Percentiles rank a stretch among this genome's conserved stretches.
These are phyloP conservation scores for Centella asiatica DNA, from an alignment of 129 eudicot species.

Conservation along the genomic window DNA sequence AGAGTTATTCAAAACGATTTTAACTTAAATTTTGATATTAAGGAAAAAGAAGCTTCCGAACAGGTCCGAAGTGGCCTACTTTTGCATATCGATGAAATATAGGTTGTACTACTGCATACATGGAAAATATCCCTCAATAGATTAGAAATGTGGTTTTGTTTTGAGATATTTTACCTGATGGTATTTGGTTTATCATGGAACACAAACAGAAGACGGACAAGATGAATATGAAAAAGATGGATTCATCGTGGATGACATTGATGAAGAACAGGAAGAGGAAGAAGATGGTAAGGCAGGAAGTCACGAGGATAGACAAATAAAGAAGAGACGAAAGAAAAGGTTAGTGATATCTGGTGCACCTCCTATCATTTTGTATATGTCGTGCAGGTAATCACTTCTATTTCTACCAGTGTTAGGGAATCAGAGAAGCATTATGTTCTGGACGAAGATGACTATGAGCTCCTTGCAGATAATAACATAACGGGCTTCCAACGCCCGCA, in stretches of 20 bases:
- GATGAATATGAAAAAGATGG: conserved; percentile 92
- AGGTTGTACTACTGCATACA: too few species aligned
- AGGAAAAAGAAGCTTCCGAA: too few species aligned
- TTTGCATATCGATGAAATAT: too few species aligned
- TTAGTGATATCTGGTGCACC: conserved; percentile 8
- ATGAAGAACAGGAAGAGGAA: conserved; percentile 64
- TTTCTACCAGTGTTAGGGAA: conserved; percentile 32
- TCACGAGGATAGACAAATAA: conserved; percentile 64
- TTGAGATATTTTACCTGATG: neutral
- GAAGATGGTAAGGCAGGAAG: conserved; percentile 46
- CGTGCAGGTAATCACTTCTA: conserved; percentile 8
- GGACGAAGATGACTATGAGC: conserved; percentile 93
- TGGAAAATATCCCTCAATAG: neutral
- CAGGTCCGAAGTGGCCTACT: too few species aligned
- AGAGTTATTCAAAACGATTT: too few species aligned
- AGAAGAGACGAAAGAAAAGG: conserved; percentile 83
- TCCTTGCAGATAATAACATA: conserved; percentile 74
- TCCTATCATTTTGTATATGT: neutral
- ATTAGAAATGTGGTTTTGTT: neutral
- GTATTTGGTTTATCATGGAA: neutral
- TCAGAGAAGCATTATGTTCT: conserved; percentile 69
- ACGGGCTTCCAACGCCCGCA: conserved; percentile 64
- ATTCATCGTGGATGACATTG: conserved; percentile 81
- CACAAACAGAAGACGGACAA: conserved; percentile 75
- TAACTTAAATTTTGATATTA: too few species aligned